These are phyloP conservation scores for Paraurostyla sp. DNA, from an alignment of 73 alveolate species.

Conservation along the genomic window DNA sequence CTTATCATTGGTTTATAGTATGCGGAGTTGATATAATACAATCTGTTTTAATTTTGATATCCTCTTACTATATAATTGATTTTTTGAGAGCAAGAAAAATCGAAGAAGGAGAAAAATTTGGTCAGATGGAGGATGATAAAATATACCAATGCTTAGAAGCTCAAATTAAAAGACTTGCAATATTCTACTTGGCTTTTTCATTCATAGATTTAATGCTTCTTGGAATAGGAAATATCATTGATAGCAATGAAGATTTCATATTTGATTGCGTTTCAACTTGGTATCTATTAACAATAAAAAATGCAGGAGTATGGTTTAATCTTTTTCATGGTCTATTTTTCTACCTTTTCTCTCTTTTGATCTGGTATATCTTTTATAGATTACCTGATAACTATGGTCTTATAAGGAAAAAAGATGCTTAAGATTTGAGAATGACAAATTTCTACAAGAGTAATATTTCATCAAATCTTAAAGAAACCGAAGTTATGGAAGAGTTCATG, in stretches of 20 bases:
- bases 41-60: neutral
- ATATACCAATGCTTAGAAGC: neutral
- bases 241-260: neutral
- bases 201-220: neutral
- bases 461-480: neutral
- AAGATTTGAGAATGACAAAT: slow-evolving; percentile 6
- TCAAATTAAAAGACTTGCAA: slow-evolving; percentile 10
- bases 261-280: neutral
- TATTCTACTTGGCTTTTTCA: neutral
- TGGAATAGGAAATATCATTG: slow-evolving; percentile 4
- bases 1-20: slow-evolving; percentile 29
- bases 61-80: neutral
- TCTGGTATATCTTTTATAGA: slow-evolving; percentile 23
- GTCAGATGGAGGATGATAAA: neutral
- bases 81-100: neutral
- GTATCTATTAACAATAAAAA: neutral
- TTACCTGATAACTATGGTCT: slow-evolving; percentile 7
- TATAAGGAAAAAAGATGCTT: neutral
- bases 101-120: neutral
- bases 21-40: slow-evolving; percentile 16
- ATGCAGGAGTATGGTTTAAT: neutral
- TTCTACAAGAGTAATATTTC: neutral
- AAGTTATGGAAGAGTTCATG: slow-evolving; percentile 14
- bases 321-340: slow-evolving; percentile 11
- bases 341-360: neutral